Evolutionary conservation across 768 basidiomycete genomes (phyloP), one percentile per base, ranked within the genome.

Genomic region (Rhizopogon rudus): DNA sequence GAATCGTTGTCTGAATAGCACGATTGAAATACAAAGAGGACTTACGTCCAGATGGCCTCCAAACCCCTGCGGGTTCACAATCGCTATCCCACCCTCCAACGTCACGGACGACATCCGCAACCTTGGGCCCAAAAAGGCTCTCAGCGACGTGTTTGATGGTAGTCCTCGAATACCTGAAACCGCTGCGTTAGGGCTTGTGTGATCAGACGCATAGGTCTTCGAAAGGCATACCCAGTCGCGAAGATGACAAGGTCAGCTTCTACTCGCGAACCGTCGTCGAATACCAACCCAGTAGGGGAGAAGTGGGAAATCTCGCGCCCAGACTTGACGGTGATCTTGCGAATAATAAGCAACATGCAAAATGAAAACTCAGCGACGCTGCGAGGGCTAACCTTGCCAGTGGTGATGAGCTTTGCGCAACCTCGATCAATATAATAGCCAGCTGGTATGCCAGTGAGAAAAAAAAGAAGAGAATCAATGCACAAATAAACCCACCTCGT

Each of bases 41-140:
- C 56, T 28, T 28, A 42, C 57, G 50, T 10, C 57, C 57, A 7
- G 56, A 51, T 4, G 49, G 56, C 43, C 57, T 58, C 56, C 57
- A 58, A 44, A 52, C 10, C 3, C 57, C 56, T 16, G 57, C 57
- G 20, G 37, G 45, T 16, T 58, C 57, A 48, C n/a, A 52, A 14
- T 57, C 43, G 16, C 41, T 31, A 42, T 58, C 57, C 42, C 42
- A 58, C 10, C 56, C 56, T 37, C 57, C 56, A 40, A 57, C 17
- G 9, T 57, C 56, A 40, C 57, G 39, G 29, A 58, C 57, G 8
- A 17, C 6, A 20, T 50, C 54, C 6, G 54, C 37, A 10, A 55
- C 51, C n/a, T 40, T 22, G 1, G 25, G 6, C 14, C 54, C 54
- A 8, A 55, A 55, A 22, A 55, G 25, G 22, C 14, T 16, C 40